Evolutionary conservation across 2,329 filamentous ascomycete genomes (phyloP), one percentile per base, ranked within the genome.

Genomic region (Didymella sp.): DNA sequence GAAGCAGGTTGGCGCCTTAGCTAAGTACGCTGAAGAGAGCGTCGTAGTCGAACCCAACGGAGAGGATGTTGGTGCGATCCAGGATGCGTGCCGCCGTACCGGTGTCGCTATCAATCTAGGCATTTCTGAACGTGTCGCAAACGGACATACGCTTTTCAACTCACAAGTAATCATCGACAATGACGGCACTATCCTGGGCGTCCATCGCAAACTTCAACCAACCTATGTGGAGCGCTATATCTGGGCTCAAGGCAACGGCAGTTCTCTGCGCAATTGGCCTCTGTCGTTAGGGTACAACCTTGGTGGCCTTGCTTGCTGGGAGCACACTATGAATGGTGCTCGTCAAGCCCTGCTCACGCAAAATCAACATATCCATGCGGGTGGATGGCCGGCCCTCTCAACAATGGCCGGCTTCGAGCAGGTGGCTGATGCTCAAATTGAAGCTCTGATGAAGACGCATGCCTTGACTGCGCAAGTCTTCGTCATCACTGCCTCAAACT

Each of bases 361-460:
- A 38, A 70, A 72, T 17, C 70, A 76, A 45, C 71, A 76, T 30
- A 73, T 79, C 71, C 69, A 73, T 53, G 69, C 71, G 2, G 71
- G 71, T 31, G 69, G 53, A 64, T 82, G 74, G 71, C 76, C 52
- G 68, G 81, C 51, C 58, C 59, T 72, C n/a, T 70, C 69, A 0
- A 72, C 68, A 7, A 71, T 74, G 72, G 62, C 63, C 0, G 78
- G 78, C 0, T 79, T 80, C 40, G 77, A 80, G 54, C 63, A 58
- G 0, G 73, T 76, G 6, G 78, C 77, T 2, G 73, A 78, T 57
- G 68, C 68, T n/a, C 78, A 80, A 64, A 80, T 81, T 49, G 79
- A 81, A 67, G 78, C 76, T 5, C 59, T 81, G 31, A 81, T 80
- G 78, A 81, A 80, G 66, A 66, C 69, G 5, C 79, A 81, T 56